These are phyloP conservation scores for Perkinsus marinus DNA, from an alignment of 169 alveolate species.

Conservation along the genomic window DNA sequence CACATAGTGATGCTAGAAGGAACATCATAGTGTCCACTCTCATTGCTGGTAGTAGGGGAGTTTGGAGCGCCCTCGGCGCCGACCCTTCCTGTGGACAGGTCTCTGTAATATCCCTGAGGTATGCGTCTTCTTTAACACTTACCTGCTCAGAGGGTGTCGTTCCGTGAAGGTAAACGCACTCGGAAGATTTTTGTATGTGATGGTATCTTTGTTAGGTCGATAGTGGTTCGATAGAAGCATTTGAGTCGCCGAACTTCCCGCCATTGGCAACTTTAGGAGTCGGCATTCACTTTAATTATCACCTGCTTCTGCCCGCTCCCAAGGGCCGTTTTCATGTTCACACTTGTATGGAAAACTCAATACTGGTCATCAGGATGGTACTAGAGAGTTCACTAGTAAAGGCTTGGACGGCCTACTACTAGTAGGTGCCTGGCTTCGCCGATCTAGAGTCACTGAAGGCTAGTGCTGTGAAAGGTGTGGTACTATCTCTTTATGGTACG, in stretches of 20 bases:
- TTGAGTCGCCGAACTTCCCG: slow-evolving; percentile 55
- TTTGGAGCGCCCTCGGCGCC: slow-evolving; percentile 1
- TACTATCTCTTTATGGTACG: background rate
- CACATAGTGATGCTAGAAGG: slow-evolving; percentile 54
- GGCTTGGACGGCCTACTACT: no score
- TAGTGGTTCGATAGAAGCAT: slow-evolving; percentile 55
- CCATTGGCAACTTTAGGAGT: slow-evolving; percentile 47
- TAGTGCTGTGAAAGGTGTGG: background rate
- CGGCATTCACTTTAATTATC: slow-evolving; percentile 27
- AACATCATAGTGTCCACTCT: slow-evolving; percentile 31
- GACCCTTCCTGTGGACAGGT: slow-evolving; percentile 49
- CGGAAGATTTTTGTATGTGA: background rate
- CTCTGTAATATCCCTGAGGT: slow-evolving; percentile 62
- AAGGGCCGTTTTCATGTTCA: background rate
- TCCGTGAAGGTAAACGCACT: slow-evolving; percentile 18
- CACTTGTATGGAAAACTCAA: background rate
- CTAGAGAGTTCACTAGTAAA: no score
- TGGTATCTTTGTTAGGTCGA: slow-evolving; percentile 28
- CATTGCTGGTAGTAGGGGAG: background rate
- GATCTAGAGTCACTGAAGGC: background rate
- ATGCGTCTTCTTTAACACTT: slow-evolving; percentile 39
- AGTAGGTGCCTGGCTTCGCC: background rate
- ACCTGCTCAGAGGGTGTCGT: slow-evolving; percentile 52
- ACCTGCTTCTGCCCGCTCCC: slow-evolving; percentile 7
- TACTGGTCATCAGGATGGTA: background rate